Base-by-base conservation (phyloP, 768 basidiomycete genomes). In the Boletus rubescentipes region DNA sequence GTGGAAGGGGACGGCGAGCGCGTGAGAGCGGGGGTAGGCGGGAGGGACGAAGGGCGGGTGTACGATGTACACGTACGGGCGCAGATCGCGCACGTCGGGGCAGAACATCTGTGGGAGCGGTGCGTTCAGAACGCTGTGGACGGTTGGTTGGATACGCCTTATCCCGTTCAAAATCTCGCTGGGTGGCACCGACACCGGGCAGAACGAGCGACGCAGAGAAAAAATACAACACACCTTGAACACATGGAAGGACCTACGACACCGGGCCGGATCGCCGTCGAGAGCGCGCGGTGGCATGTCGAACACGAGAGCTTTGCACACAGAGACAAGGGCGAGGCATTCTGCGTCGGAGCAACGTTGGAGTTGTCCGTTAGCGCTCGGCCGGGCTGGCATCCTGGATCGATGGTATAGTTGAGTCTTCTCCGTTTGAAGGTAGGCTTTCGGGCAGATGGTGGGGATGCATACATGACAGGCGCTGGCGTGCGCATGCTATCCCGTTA, bases 1-100 rank as follows among this genome's bases (percentile, higher is more conserved):
- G 63, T 57, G 1, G 69, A 54, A 12, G 60, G 65, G 30, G 69
- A 70, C 8, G 74, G 65, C 5, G 72, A 69, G 36, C 65, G 64
- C 2, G 71, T 73, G 45, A 73, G 67, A 20, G 67, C 68, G 3
- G 73, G 74, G 2, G 73, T 75, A 2, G 73, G 71, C 21, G 74
- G 73, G 20, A 64, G 47, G 32, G 72, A 75, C 12, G 64, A 54
- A 2, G 66, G 68, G 15, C 60, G 60, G 30, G 58, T 68, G 26
- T 64, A 69, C 1, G 67, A 72, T 23, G 70, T 72, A 44, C 74
- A 75, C 26, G 67, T 76, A 12, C 74, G 65, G 15, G 75, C 60
- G 45, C 74, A 75, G 39, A 75, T 65, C 4, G 63, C 58, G 47
- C 74, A 75, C 16, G 65, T 72, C 39, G 67, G 58, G 11, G 69